Base-by-base conservation (phyloP, 2,329 filamentous ascomycete species). In the Cercospora sp. region DNA sequence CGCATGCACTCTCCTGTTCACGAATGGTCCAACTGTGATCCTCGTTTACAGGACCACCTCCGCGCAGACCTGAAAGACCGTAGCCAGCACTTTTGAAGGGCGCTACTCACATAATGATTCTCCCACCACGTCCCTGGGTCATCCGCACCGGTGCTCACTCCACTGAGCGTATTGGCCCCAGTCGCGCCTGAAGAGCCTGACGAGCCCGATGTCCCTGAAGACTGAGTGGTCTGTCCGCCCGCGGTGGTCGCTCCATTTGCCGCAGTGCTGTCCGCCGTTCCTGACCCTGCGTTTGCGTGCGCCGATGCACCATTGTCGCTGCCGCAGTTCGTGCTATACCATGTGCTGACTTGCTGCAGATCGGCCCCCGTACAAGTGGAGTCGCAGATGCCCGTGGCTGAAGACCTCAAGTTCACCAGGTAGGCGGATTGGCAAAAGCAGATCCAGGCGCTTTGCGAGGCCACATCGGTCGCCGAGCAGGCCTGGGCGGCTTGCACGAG, bases 381-480 rank as follows among this genome's bases (percentile, higher is more conserved):
- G 68, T 88, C 86, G 80, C 92, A 94, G 13, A 91, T 85, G 4
- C 3, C 74, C 5, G 30, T 64, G 3, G 71, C 69, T 1, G 85
- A 83, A 36, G 83, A 85, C 33, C 86, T 85, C 65, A 93, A 88
- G 8, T 84, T 78, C 3, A 84, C 80, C 2, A 95, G 84, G 23
- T 84, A 81, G 12, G 83, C 71, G 60, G 90, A 88, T 73, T 84
- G 81, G 81, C 93, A 97, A 81, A 96, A 93, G 80, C 93, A 96
- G 40, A 84, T 82, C 62, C 87, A 92, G 53, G 83, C 85, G 20
- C 78, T 75, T 48, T 84, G 78, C 59, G 84, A 82, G 60, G 84
- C 83, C 6, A 80, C 78, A 26, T 71, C 5, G 85, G 78, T 26
- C 4, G 45, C 69, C 86, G 86, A 85, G 79, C 93, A 96, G 69